Percentiles rank a stretch among this genome's conserved stretches.
Evolutionary conservation across 345 rosid genomes (phyloP).

Genomic region (Salix caprea): DNA sequence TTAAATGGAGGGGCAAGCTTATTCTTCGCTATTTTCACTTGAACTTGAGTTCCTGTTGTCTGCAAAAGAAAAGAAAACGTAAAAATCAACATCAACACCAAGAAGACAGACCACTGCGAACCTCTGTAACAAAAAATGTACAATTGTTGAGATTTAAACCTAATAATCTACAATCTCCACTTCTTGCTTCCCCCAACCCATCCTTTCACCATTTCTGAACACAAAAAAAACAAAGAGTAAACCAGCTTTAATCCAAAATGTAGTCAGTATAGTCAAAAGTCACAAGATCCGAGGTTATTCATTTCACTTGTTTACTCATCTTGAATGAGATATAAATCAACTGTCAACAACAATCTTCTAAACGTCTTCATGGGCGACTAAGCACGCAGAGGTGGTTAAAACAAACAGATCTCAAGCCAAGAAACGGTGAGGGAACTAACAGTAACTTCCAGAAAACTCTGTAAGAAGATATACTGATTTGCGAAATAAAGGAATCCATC

Average conservation of each 20-base stretch:
- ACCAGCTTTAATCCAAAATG: background rate
- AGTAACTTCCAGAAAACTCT: background rate
- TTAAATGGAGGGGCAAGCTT: constrained; percentile 93
- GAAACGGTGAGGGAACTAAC: background rate
- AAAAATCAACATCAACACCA: background rate
- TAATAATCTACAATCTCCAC: background rate
- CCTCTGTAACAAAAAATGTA: background rate
- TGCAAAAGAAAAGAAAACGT: constrained; percentile 24
- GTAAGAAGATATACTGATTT: background rate
- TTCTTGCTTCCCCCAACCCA: background rate
- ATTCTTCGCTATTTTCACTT: constrained; percentile 88
- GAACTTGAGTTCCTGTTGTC: constrained; percentile 71
- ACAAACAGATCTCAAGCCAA: background rate
- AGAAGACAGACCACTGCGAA: background rate
- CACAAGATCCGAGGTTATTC: background rate
- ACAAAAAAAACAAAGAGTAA: background rate
- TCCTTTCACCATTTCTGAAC: background rate
- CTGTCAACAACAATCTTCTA: background rate
- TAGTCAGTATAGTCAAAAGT: background rate
- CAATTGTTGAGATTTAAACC: background rate
- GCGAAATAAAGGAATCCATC: background rate
- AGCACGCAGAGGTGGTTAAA: background rate
- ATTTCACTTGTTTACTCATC: background rate
- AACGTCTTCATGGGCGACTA: background rate
- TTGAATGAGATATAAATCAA: background rate